phyloP scores from a whole-genome alignment of 345 rosid genomes.

The Gossypium rotundifolium region DNA sequence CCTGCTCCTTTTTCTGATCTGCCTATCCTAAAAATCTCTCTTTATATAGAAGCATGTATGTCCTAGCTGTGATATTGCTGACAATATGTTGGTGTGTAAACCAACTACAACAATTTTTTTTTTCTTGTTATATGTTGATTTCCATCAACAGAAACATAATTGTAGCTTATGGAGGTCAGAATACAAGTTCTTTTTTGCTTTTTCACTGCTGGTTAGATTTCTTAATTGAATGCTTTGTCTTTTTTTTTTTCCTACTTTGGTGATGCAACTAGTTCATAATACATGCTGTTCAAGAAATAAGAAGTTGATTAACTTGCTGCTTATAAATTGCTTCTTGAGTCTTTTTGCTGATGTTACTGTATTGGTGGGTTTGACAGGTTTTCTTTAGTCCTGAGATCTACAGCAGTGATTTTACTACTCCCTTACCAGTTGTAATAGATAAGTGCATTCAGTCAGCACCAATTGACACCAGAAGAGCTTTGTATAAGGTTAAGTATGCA shows the following conservation, averaged over 20 bases:
- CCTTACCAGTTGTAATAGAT: conserved; percentile 86
- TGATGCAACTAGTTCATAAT: conserved; percentile 1
- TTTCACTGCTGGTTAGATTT: neutral
- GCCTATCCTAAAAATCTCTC: neutral
- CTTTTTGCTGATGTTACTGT: conserved; percentile 13
- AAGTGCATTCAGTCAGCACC: conserved; percentile 97
- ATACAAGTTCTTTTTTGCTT: conserved; percentile 1
- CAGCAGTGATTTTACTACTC: conserved; percentile 60
- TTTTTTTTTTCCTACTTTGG: neutral
- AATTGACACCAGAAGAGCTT: conserved; percentile 93
- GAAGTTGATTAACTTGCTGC: conserved; percentile 6
- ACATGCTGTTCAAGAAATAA: neutral
- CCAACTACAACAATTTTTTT: neutral
- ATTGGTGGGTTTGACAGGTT: conserved; percentile 45
- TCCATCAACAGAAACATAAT: neutral
- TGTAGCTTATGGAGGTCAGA: neutral
- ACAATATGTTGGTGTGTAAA: too few species aligned
- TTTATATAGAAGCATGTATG: neutral
- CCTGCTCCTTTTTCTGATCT: neutral
- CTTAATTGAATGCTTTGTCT: neutral
- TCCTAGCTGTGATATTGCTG: neutral
- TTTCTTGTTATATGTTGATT: neutral
- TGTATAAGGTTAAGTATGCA: conserved; percentile 63
- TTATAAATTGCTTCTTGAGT: conserved; percentile 1
- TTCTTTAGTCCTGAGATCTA: conserved; percentile 95